These are phyloP conservation scores for Ochromonas danica DNA, from an alignment of 108 stramenopile genomes.

Conservation along the genomic window DNA sequence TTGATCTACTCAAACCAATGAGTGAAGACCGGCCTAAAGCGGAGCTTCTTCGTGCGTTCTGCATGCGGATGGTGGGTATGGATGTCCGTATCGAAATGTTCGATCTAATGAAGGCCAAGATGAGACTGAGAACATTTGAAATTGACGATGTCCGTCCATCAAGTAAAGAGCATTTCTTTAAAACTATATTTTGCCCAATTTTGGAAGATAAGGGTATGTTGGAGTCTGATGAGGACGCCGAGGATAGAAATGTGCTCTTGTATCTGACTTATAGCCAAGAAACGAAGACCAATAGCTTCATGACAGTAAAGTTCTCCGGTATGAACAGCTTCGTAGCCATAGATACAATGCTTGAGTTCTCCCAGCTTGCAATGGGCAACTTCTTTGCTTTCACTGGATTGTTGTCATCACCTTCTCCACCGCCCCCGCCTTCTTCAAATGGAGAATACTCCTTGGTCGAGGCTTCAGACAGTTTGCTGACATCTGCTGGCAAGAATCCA, in stretches of 20 bases:
- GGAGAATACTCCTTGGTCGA: background rate
- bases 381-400: background rate
- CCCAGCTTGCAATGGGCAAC: background rate
- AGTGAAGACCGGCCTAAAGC: background rate
- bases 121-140: background rate
- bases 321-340: constrained; percentile 3
- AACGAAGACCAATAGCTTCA: background rate
- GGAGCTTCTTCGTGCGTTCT: background rate
- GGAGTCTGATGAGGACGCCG: background rate
- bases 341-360: constrained; percentile 1
- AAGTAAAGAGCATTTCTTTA: constrained; percentile 4
- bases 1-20: background rate
- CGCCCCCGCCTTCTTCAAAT: background rate
- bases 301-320: background rate
- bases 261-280: background rate
- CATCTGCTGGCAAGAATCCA: background rate
- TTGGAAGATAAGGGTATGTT: background rate
- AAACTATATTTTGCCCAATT: background rate
- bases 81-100: background rate
- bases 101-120: background rate
- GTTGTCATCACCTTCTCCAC: background rate
- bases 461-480: background rate
- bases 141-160: background rate
- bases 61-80: background rate
- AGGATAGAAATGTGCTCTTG: background rate